These are phyloP conservation scores for Trichosanthes truncata DNA, from an alignment of 306 rosid genomes.

Conservation along the genomic window DNA sequence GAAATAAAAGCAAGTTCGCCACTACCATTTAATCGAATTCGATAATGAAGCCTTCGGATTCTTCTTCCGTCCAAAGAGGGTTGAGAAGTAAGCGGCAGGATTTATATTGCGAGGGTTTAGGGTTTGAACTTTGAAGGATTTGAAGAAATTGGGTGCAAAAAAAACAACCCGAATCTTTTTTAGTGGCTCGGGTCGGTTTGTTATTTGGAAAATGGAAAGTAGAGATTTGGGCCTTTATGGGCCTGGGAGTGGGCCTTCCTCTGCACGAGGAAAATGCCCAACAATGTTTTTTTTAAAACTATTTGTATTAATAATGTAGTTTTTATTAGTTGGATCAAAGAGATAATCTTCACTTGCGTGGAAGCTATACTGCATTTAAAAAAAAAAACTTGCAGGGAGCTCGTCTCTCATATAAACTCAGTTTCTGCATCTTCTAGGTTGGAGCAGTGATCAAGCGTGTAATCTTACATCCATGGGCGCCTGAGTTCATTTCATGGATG, in stretches of 20 bases:
- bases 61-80: neutral
- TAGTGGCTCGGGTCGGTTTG: neutral
- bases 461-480: no score
- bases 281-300: neutral
- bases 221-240: neutral
- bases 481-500: no score
- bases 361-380: no score
- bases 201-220: neutral
- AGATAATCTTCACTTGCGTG: no score
- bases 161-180: neutral
- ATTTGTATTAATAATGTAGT: no score
- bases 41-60: neutral
- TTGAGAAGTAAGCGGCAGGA: neutral
- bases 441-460: no score
- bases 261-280: neutral
- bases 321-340: no score
- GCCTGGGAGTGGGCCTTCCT: neutral
- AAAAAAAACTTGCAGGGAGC: no score
- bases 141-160: neutral
- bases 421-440: no score
- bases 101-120: conserved; percentile 8
- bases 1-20: neutral
- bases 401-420: no score
- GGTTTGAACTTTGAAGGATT: neutral
- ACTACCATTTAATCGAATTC: conserved; percentile 40